Percentiles rank a stretch among this genome's conserved stretches.
phyloP scores from a whole-genome alignment of 192 early-diverging fungal species.

The Haplosporangium gracile region DNA sequence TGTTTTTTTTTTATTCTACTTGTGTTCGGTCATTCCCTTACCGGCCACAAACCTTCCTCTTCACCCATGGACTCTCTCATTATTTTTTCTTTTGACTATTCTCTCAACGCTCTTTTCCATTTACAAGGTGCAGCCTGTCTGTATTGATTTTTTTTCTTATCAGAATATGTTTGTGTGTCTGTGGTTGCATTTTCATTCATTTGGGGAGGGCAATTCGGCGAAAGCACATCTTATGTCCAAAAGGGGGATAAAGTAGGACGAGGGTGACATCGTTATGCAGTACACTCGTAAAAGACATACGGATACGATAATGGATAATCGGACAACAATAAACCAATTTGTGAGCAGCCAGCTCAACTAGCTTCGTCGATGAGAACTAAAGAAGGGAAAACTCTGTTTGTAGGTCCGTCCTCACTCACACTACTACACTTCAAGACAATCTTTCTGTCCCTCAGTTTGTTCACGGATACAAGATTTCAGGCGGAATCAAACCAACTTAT shows the following conservation, averaged over 20 bases:
- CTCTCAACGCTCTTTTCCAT: no score
- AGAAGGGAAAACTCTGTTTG: not conserved
- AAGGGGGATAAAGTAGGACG: not conserved
- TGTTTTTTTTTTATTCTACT: not conserved
- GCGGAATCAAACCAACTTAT: not conserved
- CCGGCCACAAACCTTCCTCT: not conserved
- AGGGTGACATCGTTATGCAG: not conserved
- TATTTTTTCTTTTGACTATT: no score
- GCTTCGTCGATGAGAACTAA: no score
- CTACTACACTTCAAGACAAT: not conserved
- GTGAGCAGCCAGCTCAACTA: no score
- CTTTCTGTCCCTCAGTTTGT: not conserved
- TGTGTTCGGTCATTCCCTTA: not conserved
- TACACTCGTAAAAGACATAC: not conserved
- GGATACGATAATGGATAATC: not conserved
- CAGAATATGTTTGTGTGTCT: no score
- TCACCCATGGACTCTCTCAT: no score
- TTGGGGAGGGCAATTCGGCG: not conserved
- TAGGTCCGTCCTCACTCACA: not conserved
- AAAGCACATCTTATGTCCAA: not conserved
- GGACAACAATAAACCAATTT: not conserved
- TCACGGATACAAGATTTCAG: slow-evolving; percentile 18
- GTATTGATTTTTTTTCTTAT: no score
- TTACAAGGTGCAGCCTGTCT: no score
- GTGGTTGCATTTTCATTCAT: no score